Conservation (phyloP, 345 rosid genomes). For the Clarkia xantiana region DNA sequence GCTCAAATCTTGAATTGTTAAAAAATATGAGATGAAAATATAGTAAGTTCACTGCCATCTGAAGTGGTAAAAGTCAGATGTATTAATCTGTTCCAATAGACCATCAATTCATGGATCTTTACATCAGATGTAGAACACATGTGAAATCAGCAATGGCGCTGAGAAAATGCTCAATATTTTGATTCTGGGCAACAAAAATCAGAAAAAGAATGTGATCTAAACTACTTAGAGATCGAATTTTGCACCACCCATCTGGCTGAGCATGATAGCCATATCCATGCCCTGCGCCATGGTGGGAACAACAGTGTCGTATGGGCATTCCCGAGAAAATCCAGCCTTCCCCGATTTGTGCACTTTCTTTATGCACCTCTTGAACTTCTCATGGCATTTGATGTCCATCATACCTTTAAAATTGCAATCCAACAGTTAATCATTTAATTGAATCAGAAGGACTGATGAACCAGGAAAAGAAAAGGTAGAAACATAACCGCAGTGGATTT, state of each 20-base stretch:
- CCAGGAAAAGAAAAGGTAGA: too few relatives aligned
- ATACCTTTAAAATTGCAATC: conserved; percentile 28
- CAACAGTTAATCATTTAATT: not conserved
- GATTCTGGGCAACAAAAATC: not conserved
- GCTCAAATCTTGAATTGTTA: too few relatives aligned
- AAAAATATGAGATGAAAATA: too few relatives aligned
- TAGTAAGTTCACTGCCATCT: too few relatives aligned
- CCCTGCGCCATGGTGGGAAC: conserved; percentile 73
- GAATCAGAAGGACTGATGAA: too few relatives aligned
- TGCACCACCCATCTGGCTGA: conserved; percentile 47
- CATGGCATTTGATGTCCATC: conserved; percentile 48
- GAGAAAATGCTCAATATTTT: not conserved
- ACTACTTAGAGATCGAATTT: conserved; percentile 30
- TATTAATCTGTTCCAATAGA: too few relatives aligned
- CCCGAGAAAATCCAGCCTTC: conserved; percentile 49
- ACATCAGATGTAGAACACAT: too few relatives aligned
- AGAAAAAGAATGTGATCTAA: not conserved
- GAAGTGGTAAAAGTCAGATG: too few relatives aligned
- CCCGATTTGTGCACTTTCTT: conserved; percentile 44
- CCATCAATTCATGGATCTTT: too few relatives aligned
- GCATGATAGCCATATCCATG: conserved; percentile 69
- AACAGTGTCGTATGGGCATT: conserved; percentile 49
- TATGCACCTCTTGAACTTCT: conserved; percentile 58
- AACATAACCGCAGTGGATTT: too few relatives aligned
- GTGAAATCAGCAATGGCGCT: too few relatives aligned